Base-by-base conservation (phyloP, 805 yeast species). In the Yamadazyma ubonensis region DNA sequence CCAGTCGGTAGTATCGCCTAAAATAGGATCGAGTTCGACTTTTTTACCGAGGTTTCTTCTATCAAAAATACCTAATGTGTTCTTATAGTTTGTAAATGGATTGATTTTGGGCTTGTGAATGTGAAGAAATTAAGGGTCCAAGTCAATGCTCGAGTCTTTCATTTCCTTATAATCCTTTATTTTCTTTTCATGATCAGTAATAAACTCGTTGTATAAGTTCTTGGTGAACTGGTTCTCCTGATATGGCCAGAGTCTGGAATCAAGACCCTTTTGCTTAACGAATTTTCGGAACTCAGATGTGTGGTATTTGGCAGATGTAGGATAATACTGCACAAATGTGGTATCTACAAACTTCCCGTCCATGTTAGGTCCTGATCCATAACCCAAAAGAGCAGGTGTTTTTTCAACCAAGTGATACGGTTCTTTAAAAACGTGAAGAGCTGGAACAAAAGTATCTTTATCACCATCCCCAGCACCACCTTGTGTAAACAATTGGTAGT, bases 391-490 rank as follows among this genome's bases (percentile, higher is more conserved):
- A 29, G 41, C 44, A 6, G 53, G 52, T 18, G 48, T 48, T 29
- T 51, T 52, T 9, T 39, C 36, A 5, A 54, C 57, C 21, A 60
- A 33, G 36, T 59, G 50, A 49, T 65, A 65, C 3, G 63, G 56
- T 48, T 65, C 70, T 20, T 58, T 46, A 50, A 66, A 56, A 6
- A 58, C 61, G 37, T 57, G 59, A 34, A 67, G 51, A 4, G 71
- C 70, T 3, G 70, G 69, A 12, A 59, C 57, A 42, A 59, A 58
- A 3, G 70, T 63, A 33, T 67, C 72, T 18, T 65, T 50, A 42
- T 67, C 71, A 6, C 68, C 69, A 4, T 38, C 42, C 0, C 67
- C 68, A 14, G 53, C 56, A 2, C 56, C 54, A 9, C 70, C 70
- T 47, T 65, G 72, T 45, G 58, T 65, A 2, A 67, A 38, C 28